Evolutionary conservation across 2,329 filamentous ascomycete species (phyloP).

Genomic region (Sclerotinia trifoliorum): DNA sequence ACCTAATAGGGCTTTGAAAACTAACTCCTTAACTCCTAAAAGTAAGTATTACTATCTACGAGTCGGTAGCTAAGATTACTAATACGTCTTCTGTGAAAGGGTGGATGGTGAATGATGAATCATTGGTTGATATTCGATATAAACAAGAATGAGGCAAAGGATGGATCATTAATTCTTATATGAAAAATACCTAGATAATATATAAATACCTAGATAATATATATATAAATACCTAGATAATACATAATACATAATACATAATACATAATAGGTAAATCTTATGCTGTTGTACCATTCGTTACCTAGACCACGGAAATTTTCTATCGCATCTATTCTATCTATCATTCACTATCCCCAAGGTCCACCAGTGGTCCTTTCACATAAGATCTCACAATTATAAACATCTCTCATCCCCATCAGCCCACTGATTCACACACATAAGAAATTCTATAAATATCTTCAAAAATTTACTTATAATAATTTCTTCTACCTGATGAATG

Average conservation of each 20-base stretch:
- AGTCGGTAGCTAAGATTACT: no score
- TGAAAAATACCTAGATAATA: no score
- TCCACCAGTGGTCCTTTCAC: background rate
- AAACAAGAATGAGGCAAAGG: background rate
- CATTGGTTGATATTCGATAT: no score
- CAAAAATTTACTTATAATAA: background rate
- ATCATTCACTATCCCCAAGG: background rate
- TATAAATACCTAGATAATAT: background rate
- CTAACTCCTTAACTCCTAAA: background rate
- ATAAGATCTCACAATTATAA: no score
- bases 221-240: no score
- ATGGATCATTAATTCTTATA: background rate
- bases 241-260: no score
- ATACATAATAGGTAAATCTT: background rate
- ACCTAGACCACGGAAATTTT: background rate
- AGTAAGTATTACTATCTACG: no score
- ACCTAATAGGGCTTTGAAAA: background rate
- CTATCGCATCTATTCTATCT: background rate
- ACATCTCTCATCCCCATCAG: background rate
- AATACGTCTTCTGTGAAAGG: background rate
- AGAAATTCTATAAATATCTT: conserved; percentile 2
- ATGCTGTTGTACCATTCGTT: background rate
- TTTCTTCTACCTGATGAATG: background rate
- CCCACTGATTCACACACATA: background rate
- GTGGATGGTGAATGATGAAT: no score